Conservation (phyloP, 208 protist species). For the Trypanosoma melophagium region DNA sequence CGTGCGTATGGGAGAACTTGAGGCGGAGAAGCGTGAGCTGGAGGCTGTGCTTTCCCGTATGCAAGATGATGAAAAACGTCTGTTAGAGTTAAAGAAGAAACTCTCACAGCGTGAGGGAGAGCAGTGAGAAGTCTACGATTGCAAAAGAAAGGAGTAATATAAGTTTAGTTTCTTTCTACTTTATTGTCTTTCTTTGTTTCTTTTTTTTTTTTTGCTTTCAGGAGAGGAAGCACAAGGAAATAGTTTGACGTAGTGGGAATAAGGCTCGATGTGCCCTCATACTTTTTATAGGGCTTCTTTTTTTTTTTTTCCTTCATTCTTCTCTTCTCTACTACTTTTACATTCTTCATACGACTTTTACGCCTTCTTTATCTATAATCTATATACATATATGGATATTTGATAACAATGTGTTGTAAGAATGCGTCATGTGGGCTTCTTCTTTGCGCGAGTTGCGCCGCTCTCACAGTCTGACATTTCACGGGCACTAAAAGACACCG, state of each 20-base stretch:
- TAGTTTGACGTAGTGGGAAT: too few species aligned
- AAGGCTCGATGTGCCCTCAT: too few species aligned
- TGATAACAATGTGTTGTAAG: background rate
- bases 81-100: constrained; percentile 32
- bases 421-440: constrained; percentile 6
- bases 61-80: constrained; percentile 38
- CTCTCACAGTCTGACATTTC: constrained; percentile 80
- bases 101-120: background rate
- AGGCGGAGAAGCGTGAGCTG: constrained; percentile 47
- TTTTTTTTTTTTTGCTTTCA: background rate
- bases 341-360: background rate
- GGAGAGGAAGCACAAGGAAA: too few species aligned
- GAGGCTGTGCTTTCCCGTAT: constrained; percentile 24
- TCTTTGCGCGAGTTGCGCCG: constrained; percentile 24
- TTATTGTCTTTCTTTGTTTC: background rate
- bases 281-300: background rate
- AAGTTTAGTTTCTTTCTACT: too few species aligned
- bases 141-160: background rate
- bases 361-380: background rate
- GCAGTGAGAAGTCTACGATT: background rate
- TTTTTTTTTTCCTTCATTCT: constrained; percentile 4
- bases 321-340: background rate
- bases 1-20: constrained; percentile 37
- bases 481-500: constrained; percentile 74
- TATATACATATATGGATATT: constrained; percentile 6